Evolutionary conservation across 768 basidiomycete genomes (phyloP), one percentile per base, ranked within the genome.

Genomic region (Podaxis pistillaris): DNA sequence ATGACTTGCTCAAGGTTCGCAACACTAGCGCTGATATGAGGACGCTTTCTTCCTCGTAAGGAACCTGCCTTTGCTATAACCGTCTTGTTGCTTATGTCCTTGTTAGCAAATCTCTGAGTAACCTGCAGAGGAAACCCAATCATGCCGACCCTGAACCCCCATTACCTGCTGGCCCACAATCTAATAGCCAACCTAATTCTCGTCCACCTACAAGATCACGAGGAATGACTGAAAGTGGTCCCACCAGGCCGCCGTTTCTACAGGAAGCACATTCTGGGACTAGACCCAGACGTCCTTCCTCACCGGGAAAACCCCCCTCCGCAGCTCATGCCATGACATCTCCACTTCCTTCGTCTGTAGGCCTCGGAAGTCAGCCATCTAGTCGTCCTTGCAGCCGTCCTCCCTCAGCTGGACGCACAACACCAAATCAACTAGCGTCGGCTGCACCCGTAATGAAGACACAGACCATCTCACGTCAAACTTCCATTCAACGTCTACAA

Each of bases 121-220:
- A 62, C 38, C 28, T 54, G 3, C 44, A 54, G 30, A 59, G 33
- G 41, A 40, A 58, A 37, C 17, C 41, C 53, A 63, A 59, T 46
- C 38, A 47, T 40, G 40, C 19, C 49, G 62, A 50, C n/a, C 56
- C 44, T 54, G 70, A 68, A 53, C 75, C 76, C 13, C 72, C 75
- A 33, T 67, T 72, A 5, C 75, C 75, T 4, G 61, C 74, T 9
- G 73, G 72, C 3, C 71, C 71, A 49, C 59, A 57, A 51, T 40
- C 22, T 6, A 54, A 30, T 30, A 77, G 72, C 64, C 75, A 78
- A 47, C 71, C 75, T 8, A 74, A 76, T 24, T 65, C 72, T 46
- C 76, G 81, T n/a, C 78, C 81, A 19, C 74, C 70, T 13, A 73
- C 78, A 72, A 78, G 81, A 28, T 73, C 81, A n/a, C 73, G 82